Evolutionary conservation across 2,329 filamentous ascomycete genomes (phyloP), one percentile per base, ranked within the genome.

Genomic region (Aspergillus sp.): DNA sequence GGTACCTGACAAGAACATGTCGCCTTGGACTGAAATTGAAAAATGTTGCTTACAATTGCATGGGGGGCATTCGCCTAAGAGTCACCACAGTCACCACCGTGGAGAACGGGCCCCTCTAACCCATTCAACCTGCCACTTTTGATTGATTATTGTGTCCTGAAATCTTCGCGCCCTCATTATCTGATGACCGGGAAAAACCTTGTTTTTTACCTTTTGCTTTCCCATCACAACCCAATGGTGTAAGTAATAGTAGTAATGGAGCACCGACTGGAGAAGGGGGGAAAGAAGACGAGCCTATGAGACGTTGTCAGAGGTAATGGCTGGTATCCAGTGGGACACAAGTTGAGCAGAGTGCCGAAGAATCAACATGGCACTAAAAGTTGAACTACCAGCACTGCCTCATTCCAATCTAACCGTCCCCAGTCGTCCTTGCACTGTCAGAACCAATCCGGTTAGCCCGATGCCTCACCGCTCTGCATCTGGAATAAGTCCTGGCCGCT

Each of bases 321-420:
- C 13, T 17, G 44, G 44, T 30, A 49, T 49, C 47, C 27, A 50
- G 47, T 50, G 27, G 47, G 39, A 59, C 50, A 59, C 32, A 36
- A 36, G 50, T 50, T 54, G 27, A 21, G 4, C n/a, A 53, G 17
- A 52, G 41, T 59, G 48, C 50, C 23, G 49, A 47, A 44, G 49
- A 58, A 49, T 50, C n/a, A 51, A 32, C 32, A 36, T 15, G 48
- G 57, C 54, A 64, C 59, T 41, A 63, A 57, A 51, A 17, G 23
- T 19, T 17, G 44, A 17, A 39, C 54, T 54, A 52, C 55, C 58
- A 66, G 66, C 64, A 68, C 66, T 68, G 66, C 66, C 66, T 66
- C 66, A 63, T 59, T 66, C 60, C 57, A 62, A 64, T 59, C 55
- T 41, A 53, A 44, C 57, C 54, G 56, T 60, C 54, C 49, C 59